A percentile compares a stretch with the other conserved stretches of the same genome.
These are phyloP conservation scores for Russula virescens DNA, from an alignment of 768 basidiomycete genomes.

Conservation along the genomic window DNA sequence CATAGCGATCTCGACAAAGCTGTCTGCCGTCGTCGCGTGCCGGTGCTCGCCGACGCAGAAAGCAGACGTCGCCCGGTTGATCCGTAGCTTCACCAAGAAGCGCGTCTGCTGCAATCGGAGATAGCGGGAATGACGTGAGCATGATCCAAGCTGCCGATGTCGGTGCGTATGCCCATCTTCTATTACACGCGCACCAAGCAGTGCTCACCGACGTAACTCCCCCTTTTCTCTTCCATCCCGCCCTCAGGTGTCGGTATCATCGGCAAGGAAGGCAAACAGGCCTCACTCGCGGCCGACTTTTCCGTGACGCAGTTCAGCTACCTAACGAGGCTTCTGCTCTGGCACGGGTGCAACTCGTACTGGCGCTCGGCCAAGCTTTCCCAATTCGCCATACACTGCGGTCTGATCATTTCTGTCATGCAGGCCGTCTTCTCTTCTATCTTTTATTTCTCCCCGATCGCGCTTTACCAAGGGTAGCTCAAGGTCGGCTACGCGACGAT, in stretches of 20 bases:
- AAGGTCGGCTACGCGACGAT: constrained; percentile 95
- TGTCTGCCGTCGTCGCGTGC: constrained; percentile 95
- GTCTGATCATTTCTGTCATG: constrained; percentile 95
- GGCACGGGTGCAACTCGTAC: constrained; percentile 99
- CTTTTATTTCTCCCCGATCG: constrained; percentile 93
- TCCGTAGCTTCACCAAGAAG: constrained; percentile 85
- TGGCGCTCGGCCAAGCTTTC: constrained; percentile 96
- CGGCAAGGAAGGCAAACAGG: constrained; percentile 98
- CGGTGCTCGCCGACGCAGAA: constrained; percentile 99
- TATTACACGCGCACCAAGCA: not conserved
- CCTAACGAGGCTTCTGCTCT: constrained; percentile 92
- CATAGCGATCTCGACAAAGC: constrained; percentile 91
- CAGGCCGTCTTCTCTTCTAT: constrained; percentile 95
- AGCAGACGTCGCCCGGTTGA: constrained; percentile 92
- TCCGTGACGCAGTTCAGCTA: constrained; percentile 95
- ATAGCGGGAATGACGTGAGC: constrained; percentile 98
- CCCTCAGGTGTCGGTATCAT: constrained; percentile 87
- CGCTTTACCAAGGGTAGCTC: constrained; percentile 96
- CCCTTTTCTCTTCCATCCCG: too few species aligned
- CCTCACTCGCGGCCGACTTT: constrained; percentile 97
- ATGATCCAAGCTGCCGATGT: constrained; percentile 99
- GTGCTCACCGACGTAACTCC: constrained; percentile 24
- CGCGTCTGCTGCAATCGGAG: constrained; percentile 98
- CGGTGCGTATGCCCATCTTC: constrained; percentile 48
- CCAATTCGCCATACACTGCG: constrained; percentile 97